Conservation (phyloP, 768 basidiomycete genomes). For the Boletus fagicola region DNA sequence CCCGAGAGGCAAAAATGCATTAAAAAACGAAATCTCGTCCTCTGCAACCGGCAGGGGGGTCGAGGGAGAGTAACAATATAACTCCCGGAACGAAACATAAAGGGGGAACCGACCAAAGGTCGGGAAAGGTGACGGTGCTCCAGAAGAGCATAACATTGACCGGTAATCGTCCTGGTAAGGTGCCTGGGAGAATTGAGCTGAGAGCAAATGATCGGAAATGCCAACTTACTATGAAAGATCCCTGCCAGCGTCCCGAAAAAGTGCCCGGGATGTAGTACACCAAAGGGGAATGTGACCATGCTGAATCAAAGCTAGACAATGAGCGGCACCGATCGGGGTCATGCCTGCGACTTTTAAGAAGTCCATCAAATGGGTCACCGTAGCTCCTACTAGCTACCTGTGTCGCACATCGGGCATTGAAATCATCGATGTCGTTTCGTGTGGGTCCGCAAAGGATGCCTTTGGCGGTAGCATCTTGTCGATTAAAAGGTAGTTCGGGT, state of each 20-base stretch:
- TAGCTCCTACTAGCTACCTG: conserved; percentile 31
- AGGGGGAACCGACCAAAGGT: conserved; percentile 44
- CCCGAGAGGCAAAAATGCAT: conserved; percentile 48
- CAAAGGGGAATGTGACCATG: conserved; percentile 1
- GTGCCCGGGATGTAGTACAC: conserved; percentile 42
- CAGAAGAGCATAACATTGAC: conserved; percentile 34
- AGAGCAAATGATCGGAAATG: background rate
- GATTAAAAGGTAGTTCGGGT: conserved; percentile 38
- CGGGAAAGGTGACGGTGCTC: conserved; percentile 36
- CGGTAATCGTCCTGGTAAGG: conserved; percentile 40
- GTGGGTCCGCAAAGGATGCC: conserved; percentile 41
- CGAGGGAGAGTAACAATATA: conserved; percentile 40
- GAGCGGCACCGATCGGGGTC: conserved; percentile 33
- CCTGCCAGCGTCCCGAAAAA: conserved; percentile 50
- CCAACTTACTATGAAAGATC: conserved; percentile 44
- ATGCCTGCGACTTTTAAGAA: conserved; percentile 31
- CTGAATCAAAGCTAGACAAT: conserved; percentile 4
- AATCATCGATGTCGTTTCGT: conserved; percentile 45
- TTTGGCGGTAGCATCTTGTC: conserved; percentile 31
- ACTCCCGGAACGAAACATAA: conserved; percentile 48
- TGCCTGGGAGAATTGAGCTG: conserved; percentile 30
- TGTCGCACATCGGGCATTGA: conserved; percentile 43
- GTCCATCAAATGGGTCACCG: conserved; percentile 16
- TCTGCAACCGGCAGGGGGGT: conserved; percentile 36
- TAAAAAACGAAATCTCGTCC: conserved; percentile 37